Base-by-base conservation (phyloP, 805 yeast species). In the Candida multigemmis region DNA sequence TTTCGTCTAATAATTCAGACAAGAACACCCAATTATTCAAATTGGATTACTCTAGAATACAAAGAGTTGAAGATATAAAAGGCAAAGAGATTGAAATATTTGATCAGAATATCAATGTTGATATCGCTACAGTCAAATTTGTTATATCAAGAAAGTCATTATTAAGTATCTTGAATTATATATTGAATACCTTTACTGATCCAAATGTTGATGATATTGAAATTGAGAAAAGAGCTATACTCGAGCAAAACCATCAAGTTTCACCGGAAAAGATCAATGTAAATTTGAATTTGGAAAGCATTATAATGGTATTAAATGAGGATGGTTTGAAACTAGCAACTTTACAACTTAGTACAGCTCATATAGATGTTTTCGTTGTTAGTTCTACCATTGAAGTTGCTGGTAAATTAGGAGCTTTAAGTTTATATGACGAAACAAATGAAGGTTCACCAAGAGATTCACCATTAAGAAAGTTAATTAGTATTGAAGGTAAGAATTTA, bases 301-400 rank as follows among this genome's bases (percentile, higher is more conserved):
- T 89, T 9, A 72, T 77, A 6, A 47, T 84, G 25, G 73, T 83
- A 4, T 56, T 91, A 26, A 81, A 83, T 43, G 96, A 89, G 44
- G 94, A 85, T 31, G 78, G 87, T 4, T 64, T 77, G 26, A 78
- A 80, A 38, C 51, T 91, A 23, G 94, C 95, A 0, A 84, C 95
- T 0, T 46, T 87, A 34, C 68, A 72, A 24, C 60, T 91, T 31
- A 75, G 84, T 22, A 70, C 80, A 7, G 96, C 95, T 3, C 68
- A 70, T 28, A 66, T 85, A 27, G 55, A 64, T 11, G 74, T 84
- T 5, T 61, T 74, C 16, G 45, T 87, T 21, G 53, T 83, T 7
- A 93, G 94, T 1, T 91, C 79, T 34, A 77, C 74, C 22, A 63
- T 87, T 77, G 80, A 75, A 36, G 71, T 87, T 0, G 58, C 55